Evolutionary conservation across 345 rosid genomes (phyloP).

Genomic region (Erysimum cheiranthoides): DNA sequence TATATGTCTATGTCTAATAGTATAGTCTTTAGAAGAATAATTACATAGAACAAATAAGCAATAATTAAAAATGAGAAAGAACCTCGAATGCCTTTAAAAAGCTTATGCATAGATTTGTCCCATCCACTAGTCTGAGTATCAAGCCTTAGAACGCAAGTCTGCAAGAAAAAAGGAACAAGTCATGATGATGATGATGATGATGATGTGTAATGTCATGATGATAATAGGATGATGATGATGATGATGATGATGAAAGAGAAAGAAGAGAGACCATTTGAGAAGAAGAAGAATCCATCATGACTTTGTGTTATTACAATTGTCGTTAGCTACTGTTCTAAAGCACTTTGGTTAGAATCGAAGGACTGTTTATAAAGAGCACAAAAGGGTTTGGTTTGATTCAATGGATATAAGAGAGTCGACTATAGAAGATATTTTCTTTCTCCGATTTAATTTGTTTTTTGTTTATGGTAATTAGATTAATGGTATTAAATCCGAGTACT

Average conservation of each 20-base stretch:
- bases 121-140: constrained; percentile 37
- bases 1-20: too few relatives aligned
- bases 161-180: constrained; percentile 33
- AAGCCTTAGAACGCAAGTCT: constrained; percentile 35
- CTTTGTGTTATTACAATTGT: not conserved
- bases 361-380: constrained; percentile 15
- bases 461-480: not conserved
- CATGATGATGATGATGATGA: constrained; percentile 10
- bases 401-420: not conserved
- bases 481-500: not conserved
- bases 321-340: not conserved
- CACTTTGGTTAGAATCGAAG: not conserved
- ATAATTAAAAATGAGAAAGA: not conserved
- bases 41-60: not conserved
- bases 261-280: constrained; percentile 29
- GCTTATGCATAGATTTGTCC: constrained; percentile 38
- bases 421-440: not conserved
- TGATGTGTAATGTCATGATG: not conserved
- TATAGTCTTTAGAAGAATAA: not conserved
- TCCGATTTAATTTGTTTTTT: not conserved
- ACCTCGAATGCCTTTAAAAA: constrained; percentile 32
- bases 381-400: constrained; percentile 3
- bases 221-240: not conserved
- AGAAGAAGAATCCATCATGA: constrained; percentile 32
- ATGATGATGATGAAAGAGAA: not conserved